Evolutionary conservation across 2,329 filamentous ascomycete genomes (phyloP), one percentile per base, ranked within the genome.

Genomic region (Colletotrichum caudatum): DNA sequence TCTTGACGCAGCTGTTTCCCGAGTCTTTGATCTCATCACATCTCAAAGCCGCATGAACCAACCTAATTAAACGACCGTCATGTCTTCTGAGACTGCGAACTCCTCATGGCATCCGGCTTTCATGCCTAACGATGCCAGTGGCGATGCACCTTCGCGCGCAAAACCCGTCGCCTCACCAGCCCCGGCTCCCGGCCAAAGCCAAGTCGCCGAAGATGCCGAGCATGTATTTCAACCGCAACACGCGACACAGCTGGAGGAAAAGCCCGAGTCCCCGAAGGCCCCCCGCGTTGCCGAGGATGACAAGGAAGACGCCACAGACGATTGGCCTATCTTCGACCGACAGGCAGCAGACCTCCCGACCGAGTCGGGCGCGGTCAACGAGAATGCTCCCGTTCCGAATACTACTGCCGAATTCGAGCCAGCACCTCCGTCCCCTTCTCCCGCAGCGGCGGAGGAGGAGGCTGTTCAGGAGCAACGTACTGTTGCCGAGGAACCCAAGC

Each of bases 51-150:
- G 67, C 56, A 72, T 72, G 70, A 66, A 20, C 56, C 70, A 44
- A 71, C 62, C 70, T 72, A 72, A 72, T 72, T 72, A 71, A 54
- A 71, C 14, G 76, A 74, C 75, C 68, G 77, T 70, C 69, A 84
- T 84, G 82, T 80, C 80, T 74, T 76, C 77, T 74, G 81, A 81
- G 76, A 74, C 76, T 67, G 75, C 78, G 63, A 78, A 77, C 72
- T 76, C 81, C 64, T 79, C 81, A 76, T 83, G 82, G 82, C 80
- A 83, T 74, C 81, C 82, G 74, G 81, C 82, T 61, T 75, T 81
- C 70, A 81, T 83, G 78, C 82, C 84, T 41, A 79, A 80, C 69
- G 75, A 72, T 67, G 41, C 70, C 67, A 48, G 60, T 66, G 76
- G 76, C 66, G 64, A 74, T 72, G 53, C 69, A 68, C n/a, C 44